These are phyloP conservation scores for Ogataea wickerhamii DNA, from an alignment of 805 yeast species.

Conservation along the genomic window DNA sequence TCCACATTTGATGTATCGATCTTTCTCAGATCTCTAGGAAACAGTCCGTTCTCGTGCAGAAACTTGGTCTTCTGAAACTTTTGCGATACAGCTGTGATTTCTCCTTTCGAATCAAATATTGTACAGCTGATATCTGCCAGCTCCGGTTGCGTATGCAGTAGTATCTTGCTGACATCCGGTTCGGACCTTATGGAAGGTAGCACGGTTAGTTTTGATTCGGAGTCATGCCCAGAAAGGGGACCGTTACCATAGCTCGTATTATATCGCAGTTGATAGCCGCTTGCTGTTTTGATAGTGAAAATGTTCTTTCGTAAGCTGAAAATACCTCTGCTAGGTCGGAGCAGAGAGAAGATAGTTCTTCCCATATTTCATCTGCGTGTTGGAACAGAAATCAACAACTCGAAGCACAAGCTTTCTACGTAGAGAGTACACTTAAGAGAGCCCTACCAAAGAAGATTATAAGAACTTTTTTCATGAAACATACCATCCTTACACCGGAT, in stretches of 20 bases:
- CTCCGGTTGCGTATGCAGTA: slow-evolving; percentile 45
- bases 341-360: not conserved
- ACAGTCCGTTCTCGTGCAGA: slow-evolving; percentile 64
- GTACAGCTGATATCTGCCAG: slow-evolving; percentile 71
- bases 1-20: slow-evolving; percentile 72
- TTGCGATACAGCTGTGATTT: slow-evolving; percentile 63
- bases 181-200: not conserved
- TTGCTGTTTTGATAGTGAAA: not conserved
- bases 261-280: not conserved
- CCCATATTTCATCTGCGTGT: not conserved
- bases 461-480: no score
- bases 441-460: no score
- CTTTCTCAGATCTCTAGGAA: slow-evolving; percentile 83
- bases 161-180: slow-evolving; percentile 16
- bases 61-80: slow-evolving; percentile 73
- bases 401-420: no score
- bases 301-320: not conserved
- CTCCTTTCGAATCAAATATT: slow-evolving; percentile 67
- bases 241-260: not conserved
- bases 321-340: not conserved
- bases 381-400: no score
- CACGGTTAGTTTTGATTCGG: not conserved
- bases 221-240: not conserved
- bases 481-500: no score
- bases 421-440: no score